A percentile compares a stretch with the other conserved stretches of the same genome.
Evolutionary conservation across 2,329 filamentous ascomycete species (phyloP).

Genomic region (Colletotrichum sansevieriae): DNA sequence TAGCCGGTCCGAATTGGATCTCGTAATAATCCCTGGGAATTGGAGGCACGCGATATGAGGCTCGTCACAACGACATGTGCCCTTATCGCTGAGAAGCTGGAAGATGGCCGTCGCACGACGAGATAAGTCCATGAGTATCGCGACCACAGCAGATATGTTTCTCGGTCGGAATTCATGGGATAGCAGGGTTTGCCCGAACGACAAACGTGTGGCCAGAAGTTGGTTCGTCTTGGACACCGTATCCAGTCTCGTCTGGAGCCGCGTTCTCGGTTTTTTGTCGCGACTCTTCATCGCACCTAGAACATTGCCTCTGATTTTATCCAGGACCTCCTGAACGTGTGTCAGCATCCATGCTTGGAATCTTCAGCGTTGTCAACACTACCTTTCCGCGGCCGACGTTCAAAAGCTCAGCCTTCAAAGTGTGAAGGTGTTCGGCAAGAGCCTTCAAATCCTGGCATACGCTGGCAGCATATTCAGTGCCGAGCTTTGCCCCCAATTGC

Average conservation of each 20-base stretch:
- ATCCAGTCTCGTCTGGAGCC: neutral
- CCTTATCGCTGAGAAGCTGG: neutral
- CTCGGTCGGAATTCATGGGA: neutral
- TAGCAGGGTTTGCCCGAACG: neutral
- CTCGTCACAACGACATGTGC: neutral
- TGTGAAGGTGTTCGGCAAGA: accelerated
- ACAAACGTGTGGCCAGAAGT: neutral
- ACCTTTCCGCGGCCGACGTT: neutral
- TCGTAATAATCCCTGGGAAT: neutral
- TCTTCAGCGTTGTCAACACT: neutral
- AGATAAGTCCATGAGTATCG: neutral
- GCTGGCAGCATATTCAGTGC: accelerated
- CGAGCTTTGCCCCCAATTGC: neutral
- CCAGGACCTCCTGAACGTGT: neutral
- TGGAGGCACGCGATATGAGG: neutral
- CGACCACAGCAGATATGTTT: neutral
- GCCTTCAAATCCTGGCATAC: accelerated
- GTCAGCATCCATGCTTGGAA: neutral
- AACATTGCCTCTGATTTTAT: constrained; percentile 8
- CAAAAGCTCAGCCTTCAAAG: neutral
- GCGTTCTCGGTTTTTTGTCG: neutral
- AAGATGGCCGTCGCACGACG: neutral
- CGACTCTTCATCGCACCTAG: neutral
- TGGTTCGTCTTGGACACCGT: neutral
- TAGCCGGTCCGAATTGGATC: neutral